Evolutionary conservation across 352 stramenopile species (phyloP).

Genomic region (Phytophthora ohioensis): DNA sequence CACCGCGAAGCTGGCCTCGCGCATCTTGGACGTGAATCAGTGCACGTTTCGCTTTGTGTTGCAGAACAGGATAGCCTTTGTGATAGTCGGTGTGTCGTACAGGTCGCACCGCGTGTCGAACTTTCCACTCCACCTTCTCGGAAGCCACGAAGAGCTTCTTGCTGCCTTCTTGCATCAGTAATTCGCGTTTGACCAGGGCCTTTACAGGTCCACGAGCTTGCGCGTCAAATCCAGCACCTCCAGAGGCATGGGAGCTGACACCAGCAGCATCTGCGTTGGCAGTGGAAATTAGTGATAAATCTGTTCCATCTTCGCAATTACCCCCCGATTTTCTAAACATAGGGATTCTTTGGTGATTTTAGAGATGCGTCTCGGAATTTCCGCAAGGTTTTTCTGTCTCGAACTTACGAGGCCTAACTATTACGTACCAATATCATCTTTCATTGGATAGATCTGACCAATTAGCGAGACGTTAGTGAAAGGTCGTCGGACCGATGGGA

Average conservation of each 20-base stretch:
- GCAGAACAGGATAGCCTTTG: conserved; percentile 99
- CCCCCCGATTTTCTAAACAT: no score
- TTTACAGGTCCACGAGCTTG: conserved; percentile 99
- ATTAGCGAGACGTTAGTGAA: no score
- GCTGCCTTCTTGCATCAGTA: conserved; percentile 97
- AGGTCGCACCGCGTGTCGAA: conserved; percentile 99
- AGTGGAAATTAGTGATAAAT: conserved; percentile 96
- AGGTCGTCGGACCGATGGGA: no score
- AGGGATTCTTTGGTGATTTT: no score
- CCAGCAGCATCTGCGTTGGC: conserved; percentile 94
- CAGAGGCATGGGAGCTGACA: conserved; percentile 95
- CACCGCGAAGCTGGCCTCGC: conserved; percentile 97
- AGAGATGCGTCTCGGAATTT: no score
- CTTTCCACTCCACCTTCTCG: conserved; percentile 99
- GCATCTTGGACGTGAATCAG: conserved; percentile 97
- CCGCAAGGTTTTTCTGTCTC: no score
- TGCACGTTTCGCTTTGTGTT: conserved; percentile 98
- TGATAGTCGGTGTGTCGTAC: conserved; percentile 99
- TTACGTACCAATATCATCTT: no score
- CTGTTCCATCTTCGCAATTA: conserved; percentile 88
- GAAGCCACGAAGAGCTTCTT: conserved; percentile 99
- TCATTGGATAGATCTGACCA: no score
- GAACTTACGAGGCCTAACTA: no score
- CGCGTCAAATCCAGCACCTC: conserved; percentile 97
- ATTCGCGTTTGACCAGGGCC: conserved; percentile 97